These are phyloP conservation scores for Phytopythium ostracodes DNA, from an alignment of 352 stramenopile species.

Conservation along the genomic window DNA sequence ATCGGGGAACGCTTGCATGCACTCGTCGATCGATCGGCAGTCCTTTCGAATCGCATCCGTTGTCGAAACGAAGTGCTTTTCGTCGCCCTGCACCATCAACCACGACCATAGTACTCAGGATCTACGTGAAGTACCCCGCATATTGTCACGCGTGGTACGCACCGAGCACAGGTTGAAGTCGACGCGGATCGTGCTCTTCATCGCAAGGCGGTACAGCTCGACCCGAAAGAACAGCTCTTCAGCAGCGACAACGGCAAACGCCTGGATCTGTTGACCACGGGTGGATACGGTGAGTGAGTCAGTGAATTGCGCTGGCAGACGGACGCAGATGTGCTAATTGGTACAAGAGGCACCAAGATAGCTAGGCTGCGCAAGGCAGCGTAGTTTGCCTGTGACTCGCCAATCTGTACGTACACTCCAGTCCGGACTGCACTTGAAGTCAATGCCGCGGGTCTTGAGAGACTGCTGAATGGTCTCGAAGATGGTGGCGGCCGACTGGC, in stretches of 20 bases:
- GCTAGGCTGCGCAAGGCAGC: background rate
- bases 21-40: conserved; percentile 56
- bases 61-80: conserved; percentile 65
- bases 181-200: conserved; percentile 48
- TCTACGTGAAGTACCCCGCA: background rate
- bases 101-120: conserved; percentile 17
- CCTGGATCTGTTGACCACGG: conserved; percentile 41
- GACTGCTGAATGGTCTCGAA: conserved; percentile 48
- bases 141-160: conserved; percentile 11
- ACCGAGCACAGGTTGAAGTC: conserved; percentile 72
- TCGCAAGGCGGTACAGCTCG: conserved; percentile 46
- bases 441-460: conserved; percentile 38
- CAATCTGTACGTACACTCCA: conserved; percentile 50
- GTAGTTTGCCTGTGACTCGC: background rate
- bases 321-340: background rate
- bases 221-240: conserved; percentile 68
- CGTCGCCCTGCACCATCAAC: conserved; percentile 38
- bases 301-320: background rate
- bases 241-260: conserved; percentile 52
- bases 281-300: too few relatives aligned
- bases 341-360: background rate
- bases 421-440: conserved; percentile 41
- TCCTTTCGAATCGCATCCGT: conserved; percentile 59
- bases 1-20: conserved; percentile 53
- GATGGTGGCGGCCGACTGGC: conserved; percentile 34